Conservation (phyloP, 2,329 filamentous ascomycete species). For the Emmonsiellopsis sp. region DNA sequence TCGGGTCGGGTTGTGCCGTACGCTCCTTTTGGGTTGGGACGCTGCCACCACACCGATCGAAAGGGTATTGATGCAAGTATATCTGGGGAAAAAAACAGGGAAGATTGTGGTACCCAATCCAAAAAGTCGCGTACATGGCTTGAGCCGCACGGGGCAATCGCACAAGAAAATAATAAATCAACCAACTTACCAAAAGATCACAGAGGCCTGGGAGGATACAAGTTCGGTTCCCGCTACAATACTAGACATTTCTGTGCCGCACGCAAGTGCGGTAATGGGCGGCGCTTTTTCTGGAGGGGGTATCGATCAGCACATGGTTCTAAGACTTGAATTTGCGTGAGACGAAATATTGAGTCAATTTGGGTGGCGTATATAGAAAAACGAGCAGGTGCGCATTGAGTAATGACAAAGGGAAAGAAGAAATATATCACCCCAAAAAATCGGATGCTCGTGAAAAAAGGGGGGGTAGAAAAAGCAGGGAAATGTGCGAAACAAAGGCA, state of each 20-base stretch:
- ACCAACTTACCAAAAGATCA: constrained; percentile 37
- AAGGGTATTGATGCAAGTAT: neutral
- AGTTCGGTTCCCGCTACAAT: constrained; percentile 51
- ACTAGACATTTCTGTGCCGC: constrained; percentile 36
- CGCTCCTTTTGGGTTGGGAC: neutral
- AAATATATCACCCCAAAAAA: too few relatives aligned
- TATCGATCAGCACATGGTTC: constrained; percentile 2
- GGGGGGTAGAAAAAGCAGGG: neutral
- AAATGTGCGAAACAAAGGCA: neutral
- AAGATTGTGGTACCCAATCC: neutral
- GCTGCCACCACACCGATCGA: neutral
- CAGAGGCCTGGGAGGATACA: constrained; percentile 32
- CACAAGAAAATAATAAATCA: constrained; percentile 2
- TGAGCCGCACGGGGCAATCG: neutral
- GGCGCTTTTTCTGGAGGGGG: constrained; percentile 36
- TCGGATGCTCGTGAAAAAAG: too few relatives aligned
- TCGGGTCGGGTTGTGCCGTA: neutral
- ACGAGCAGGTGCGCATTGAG: too few relatives aligned
- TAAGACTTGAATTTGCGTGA: constrained; percentile 3
- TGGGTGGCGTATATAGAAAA: too few relatives aligned
- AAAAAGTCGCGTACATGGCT: neutral
- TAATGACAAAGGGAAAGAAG: too few relatives aligned
- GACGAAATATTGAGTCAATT: neutral
- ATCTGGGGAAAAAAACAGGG: neutral
- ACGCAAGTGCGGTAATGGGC: constrained; percentile 46